Percentiles rank a stretch among this genome's conserved stretches.
These are phyloP conservation scores for Apiotrichum akiyoshidainum DNA, from an alignment of 1,284 basidiomycete genomes.

Conservation along the genomic window DNA sequence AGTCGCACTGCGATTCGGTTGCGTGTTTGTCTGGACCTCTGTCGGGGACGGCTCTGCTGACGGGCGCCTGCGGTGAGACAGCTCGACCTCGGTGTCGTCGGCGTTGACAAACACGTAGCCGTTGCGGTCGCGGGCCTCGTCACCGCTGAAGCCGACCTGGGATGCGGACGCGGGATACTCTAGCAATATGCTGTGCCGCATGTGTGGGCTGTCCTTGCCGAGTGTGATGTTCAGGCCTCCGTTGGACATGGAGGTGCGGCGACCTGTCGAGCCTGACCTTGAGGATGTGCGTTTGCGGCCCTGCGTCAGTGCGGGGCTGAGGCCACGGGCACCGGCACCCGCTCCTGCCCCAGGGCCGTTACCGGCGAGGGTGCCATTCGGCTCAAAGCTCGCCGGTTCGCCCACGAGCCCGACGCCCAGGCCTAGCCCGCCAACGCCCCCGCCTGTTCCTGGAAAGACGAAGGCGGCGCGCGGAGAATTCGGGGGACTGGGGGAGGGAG, in stretches of 20 bases:
- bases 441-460: not conserved
- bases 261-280: not conserved
- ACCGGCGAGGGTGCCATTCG: too few relatives aligned
- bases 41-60: not conserved
- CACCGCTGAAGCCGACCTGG: constrained; percentile 24
- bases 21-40: not conserved
- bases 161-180: constrained; percentile 33
- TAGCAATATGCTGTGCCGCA: not conserved
- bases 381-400: not conserved
- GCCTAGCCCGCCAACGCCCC: not conserved
- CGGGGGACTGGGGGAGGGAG: not conserved
- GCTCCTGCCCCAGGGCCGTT: too few relatives aligned
- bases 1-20: constrained; percentile 1
- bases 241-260: not conserved
- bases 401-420: not conserved
- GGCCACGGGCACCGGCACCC: too few relatives aligned
- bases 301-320: too few relatives aligned
- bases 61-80: constrained; percentile 12
- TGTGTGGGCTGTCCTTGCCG: not conserved
- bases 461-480: not conserved
- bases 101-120: constrained; percentile 21
- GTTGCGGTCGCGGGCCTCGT: constrained; percentile 26
- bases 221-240: not conserved
- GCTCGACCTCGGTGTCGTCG: constrained; percentile 17
- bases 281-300: constrained; percentile 2